phyloP scores from a whole-genome alignment of 345 rosid species.

The Ceriops decandra region DNA sequence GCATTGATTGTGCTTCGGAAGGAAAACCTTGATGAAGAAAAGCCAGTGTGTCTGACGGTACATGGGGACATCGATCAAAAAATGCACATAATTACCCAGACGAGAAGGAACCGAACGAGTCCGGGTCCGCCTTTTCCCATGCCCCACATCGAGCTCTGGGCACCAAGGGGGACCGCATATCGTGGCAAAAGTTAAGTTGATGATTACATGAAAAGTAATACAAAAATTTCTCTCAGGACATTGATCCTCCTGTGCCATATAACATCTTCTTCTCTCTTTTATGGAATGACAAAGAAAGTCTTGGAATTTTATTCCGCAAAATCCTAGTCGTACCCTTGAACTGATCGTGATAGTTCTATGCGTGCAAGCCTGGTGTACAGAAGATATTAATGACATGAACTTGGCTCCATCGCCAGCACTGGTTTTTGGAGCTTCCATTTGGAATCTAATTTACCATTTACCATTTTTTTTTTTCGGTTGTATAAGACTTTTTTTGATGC shows the following conservation, averaged over 20 bases:
- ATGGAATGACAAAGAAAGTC: background rate
- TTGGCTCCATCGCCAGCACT: background rate
- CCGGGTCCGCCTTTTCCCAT: background rate
- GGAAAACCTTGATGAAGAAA: too few species aligned
- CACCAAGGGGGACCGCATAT: background rate
- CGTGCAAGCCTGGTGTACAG: background rate
- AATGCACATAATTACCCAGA: too few species aligned
- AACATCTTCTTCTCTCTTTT: background rate
- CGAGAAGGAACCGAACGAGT: too few species aligned
- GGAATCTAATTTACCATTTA: background rate
- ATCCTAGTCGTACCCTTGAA: conserved; percentile 13
- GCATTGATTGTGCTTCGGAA: too few species aligned
- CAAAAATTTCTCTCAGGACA: background rate
- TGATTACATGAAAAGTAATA: background rate
- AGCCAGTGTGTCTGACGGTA: too few species aligned
- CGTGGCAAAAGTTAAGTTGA: background rate
- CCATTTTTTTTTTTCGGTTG: too few species aligned
- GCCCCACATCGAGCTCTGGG: background rate
- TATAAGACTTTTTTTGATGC: background rate
- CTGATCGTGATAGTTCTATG: background rate
- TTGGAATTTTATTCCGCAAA: conserved; percentile 3
- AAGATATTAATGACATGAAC: background rate
- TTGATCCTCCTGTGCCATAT: background rate
- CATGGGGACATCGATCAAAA: too few species aligned
- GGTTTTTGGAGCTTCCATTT: too few species aligned